Base-by-base conservation (phyloP, 768 basidiomycete species). In the Cyathus striatus region DNA sequence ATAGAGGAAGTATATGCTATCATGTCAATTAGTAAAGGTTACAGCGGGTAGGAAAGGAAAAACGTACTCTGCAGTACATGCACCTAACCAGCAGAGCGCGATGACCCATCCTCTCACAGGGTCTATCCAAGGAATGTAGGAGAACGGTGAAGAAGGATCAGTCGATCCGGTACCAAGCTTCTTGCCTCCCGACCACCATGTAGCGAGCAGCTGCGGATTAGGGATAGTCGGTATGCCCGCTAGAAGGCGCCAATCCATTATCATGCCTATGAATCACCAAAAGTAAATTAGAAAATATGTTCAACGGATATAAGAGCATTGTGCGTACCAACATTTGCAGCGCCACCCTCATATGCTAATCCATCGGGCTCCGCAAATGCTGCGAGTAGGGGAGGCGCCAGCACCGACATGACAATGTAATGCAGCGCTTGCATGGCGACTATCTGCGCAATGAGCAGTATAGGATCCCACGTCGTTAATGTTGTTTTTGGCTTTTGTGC, bases 241-340 rank as follows among this genome's bases (percentile, higher is more conserved):
- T 80, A 99, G 85, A 62, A 97, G 89, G 36, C 92, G 76, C 96
- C 96, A 99, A 65, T 98, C 94, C 83, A 99, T 91, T 26, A 98
- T 70, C 85, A 92, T 90, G 3, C 85, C 86, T 85, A 47, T 10
- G 25, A 40, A 2, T 10, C 13, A 30, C 25, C 40, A 5, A 35
- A 36, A 36, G 22, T 17, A 38, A 40, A 9, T 23, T 23, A 32
- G 13, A 32, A 33, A 30, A 33, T 41, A 21, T n/a, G 30, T 16
- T n/a, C 41, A 45, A 17, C 14, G 2, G 34, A 27, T n/a, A 16
- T 37, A 12, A 27, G 24, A 49, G 17, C 30, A 32, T n/a, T n/a
- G n/a, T n/a, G n/a, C 81, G 47, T 56, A 86, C 86, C 86, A 26
- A 90, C 79, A 59, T 77, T 90, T n/a, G 83, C 71, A 14, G 85